Evolutionary conservation across 768 basidiomycete genomes (phyloP).

Genomic region (Trametes meyenii): DNA sequence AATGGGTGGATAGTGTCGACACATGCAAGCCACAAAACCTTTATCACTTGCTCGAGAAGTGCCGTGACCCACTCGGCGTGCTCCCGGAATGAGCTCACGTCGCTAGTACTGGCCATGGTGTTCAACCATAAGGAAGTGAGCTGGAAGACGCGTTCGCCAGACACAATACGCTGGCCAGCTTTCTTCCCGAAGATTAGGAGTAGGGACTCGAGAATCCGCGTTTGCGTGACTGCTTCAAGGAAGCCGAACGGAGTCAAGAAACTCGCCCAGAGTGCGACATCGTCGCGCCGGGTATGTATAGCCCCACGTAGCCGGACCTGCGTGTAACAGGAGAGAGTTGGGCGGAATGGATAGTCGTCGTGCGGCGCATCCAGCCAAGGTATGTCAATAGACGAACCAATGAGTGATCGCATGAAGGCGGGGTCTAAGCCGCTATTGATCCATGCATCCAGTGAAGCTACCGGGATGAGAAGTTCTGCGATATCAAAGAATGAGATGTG

Average conservation of each 20-base stretch:
- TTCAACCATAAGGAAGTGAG: no score
- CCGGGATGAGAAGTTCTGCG: no score
- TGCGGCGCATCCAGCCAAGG: slow-evolving; percentile 3
- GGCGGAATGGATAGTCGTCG: neutral
- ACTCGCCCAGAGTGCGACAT: slow-evolving; percentile 14
- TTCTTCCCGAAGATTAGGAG: neutral
- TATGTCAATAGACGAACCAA: neutral
- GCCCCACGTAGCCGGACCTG: neutral
- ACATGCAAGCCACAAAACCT: no score
- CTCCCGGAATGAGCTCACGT: no score
- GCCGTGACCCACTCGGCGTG: no score
- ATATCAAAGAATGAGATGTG: no score
- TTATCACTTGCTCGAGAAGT: no score
- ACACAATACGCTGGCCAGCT: neutral
- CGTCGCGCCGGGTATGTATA: neutral
- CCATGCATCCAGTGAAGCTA: neutral
- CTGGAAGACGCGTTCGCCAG: neutral
- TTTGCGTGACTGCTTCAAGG: neutral
- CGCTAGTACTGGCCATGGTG: no score
- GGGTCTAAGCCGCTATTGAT: neutral
- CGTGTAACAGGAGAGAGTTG: neutral
- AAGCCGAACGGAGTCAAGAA: slow-evolving; percentile 16
- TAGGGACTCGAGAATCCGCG: slow-evolving; percentile 1
- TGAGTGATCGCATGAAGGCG: neutral
- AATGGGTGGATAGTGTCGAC: no score